These are phyloP conservation scores for Lactuca saligna DNA, from an alignment of 129 eudicot species.

Conservation along the genomic window DNA sequence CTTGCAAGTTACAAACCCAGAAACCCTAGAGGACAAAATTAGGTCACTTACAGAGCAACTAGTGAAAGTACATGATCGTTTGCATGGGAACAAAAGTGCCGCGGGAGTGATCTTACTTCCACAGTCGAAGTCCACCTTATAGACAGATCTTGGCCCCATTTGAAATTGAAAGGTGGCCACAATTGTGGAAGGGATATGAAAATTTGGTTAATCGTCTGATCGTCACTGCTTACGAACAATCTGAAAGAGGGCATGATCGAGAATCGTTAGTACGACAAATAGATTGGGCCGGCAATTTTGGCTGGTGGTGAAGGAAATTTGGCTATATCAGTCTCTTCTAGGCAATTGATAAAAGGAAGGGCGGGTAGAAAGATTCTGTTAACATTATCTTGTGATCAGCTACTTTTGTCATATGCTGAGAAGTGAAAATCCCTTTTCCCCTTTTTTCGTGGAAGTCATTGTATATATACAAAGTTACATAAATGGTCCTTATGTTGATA, in stretches of 20 bases:
- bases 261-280: slow-evolving; percentile 16
- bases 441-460: no score
- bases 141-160: slow-evolving; percentile 22
- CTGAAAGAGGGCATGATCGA: slow-evolving; percentile 4
- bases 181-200: not conserved
- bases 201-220: slow-evolving; percentile 19
- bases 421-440: no score
- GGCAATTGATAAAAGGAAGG: not conserved
- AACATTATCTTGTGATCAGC: no score
- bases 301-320: slow-evolving; percentile 9
- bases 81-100: slow-evolving; percentile 1
- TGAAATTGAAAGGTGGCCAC: not conserved
- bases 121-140: slow-evolving; percentile 16
- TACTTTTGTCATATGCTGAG: no score
- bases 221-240: slow-evolving; percentile 38
- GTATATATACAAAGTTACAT: no score
- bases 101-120: slow-evolving; percentile 6
- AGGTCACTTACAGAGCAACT: slow-evolving; percentile 20
- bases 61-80: slow-evolving; percentile 8
- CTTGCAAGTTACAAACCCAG: not conserved
- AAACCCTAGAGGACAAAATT: not conserved
- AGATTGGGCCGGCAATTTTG: slow-evolving; percentile 12
- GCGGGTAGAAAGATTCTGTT: not conserved
- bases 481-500: no score
- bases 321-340: not conserved